Evolutionary conservation across 345 rosid species (phyloP).

Genomic region (Odontarrhena argentea): DNA sequence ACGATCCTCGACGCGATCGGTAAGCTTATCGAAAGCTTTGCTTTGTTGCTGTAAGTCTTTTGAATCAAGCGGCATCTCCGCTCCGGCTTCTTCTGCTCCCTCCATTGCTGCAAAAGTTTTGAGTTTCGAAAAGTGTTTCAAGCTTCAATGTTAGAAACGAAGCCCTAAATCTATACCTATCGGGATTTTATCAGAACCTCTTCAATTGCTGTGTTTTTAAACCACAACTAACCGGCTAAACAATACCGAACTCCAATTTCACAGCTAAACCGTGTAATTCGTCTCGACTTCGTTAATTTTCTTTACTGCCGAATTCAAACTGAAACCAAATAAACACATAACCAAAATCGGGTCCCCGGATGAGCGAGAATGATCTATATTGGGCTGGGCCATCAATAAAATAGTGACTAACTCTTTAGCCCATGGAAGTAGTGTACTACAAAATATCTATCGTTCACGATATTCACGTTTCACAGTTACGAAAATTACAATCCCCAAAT

Average conservation of each 20-base stretch:
- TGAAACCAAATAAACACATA: background rate
- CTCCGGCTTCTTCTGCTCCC: constrained; percentile 65
- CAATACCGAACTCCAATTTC: constrained; percentile 20
- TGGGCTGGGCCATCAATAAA: constrained; percentile 21
- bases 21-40: constrained; percentile 96
- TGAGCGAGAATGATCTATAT: background rate
- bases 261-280: background rate
- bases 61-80: constrained; percentile 66
- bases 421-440: constrained; percentile 18
- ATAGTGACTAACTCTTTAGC: constrained; percentile 8
- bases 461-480: background rate
- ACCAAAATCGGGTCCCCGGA: background rate
- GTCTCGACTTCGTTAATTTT: background rate
- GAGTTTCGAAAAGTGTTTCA: constrained; percentile 21
- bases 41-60: constrained; percentile 97
- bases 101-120: constrained; percentile 55
- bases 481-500: constrained; percentile 8
- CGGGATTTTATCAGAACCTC: background rate
- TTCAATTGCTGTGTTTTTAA: constrained; percentile 4
- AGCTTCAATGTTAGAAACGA: constrained; percentile 23
- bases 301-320: background rate
- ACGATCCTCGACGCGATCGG: constrained; percentile 97
- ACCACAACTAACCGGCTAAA: constrained; percentile 16
- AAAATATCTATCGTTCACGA: constrained; percentile 6
- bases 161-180: constrained; percentile 32